Conservation (phyloP, 768 basidiomycete genomes). For the Saitozyma podzolica region DNA sequence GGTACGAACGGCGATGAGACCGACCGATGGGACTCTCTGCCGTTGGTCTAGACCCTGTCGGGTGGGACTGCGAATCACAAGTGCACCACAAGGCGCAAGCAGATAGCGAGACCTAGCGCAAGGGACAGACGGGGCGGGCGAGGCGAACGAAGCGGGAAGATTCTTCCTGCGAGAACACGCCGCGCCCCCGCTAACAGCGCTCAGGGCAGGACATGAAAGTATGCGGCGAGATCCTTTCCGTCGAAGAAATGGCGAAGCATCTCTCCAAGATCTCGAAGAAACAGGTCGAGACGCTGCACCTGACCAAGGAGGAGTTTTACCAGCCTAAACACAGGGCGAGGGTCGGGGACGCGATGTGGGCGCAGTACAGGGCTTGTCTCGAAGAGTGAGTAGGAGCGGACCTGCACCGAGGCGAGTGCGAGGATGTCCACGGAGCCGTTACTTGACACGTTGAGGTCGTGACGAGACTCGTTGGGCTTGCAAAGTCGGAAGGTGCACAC, state of each 20-base stretch:
- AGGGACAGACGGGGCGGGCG: too few relatives aligned
- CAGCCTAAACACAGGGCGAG: slow-evolving; percentile 16
- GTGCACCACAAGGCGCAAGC: too few relatives aligned
- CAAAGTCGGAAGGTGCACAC: background rate
- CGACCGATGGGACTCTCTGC: too few relatives aligned
- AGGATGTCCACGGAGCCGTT: too few relatives aligned
- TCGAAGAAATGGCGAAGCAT: slow-evolving; percentile 20
- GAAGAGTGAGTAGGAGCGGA: slow-evolving; percentile 12
- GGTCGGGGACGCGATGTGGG: slow-evolving; percentile 19
- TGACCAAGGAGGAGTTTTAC: slow-evolving; percentile 29
- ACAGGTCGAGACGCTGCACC: slow-evolving; percentile 15
- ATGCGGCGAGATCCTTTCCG: slow-evolving; percentile 14
- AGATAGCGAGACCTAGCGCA: too few relatives aligned
- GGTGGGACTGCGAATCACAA: too few relatives aligned
- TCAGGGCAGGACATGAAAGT: slow-evolving; percentile 23
- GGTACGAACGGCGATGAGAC: too few relatives aligned
- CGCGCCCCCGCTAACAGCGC: background rate
- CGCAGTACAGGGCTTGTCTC: slow-evolving; percentile 14
- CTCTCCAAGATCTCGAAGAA: slow-evolving; percentile 15
- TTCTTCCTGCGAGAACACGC: too few relatives aligned
- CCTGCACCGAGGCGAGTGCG: too few relatives aligned
- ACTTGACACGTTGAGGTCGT: too few relatives aligned
- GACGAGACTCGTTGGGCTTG: background rate
- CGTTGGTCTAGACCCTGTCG: too few relatives aligned
- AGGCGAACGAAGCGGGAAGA: too few relatives aligned